phyloP scores from a whole-genome alignment of 441 rosid genomes.

The Dalechampia spathulata region DNA sequence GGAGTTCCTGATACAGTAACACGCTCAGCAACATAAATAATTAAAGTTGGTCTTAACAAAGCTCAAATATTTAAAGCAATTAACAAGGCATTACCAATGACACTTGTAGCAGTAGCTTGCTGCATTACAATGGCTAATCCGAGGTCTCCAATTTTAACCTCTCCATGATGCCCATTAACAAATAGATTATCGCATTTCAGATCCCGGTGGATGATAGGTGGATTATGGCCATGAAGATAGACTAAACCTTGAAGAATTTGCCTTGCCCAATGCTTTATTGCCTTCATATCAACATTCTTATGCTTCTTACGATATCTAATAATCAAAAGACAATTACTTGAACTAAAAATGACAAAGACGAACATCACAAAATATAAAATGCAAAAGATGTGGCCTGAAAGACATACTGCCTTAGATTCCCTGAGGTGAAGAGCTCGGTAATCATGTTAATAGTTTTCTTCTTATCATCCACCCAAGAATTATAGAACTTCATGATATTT shows the following conservation, averaged over 20 bases:
- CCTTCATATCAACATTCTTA: conserved; percentile 53
- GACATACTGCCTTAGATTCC: conserved; percentile 53
- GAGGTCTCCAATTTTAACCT: conserved; percentile 77
- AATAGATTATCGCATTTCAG: conserved; percentile 67
- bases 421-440: conserved; percentile 70
- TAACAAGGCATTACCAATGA: conserved; percentile 34
- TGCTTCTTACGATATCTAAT: conserved; percentile 55
- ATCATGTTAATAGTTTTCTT: conserved; percentile 58
- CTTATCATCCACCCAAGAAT: conserved; percentile 62
- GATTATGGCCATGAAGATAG: conserved; percentile 52
- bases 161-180: conserved; percentile 67
- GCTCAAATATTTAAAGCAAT: background rate
- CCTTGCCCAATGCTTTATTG: conserved; percentile 69
- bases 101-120: conserved; percentile 68
- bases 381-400: background rate
- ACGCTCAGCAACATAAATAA: background rate
- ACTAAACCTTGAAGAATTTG: conserved; percentile 61
- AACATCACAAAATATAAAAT: background rate
- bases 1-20: conserved; percentile 49
- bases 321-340: background rate
- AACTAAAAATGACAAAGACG: background rate
- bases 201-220: conserved; percentile 67
- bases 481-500: conserved; percentile 47
- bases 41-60: background rate
- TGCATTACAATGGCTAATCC: conserved; percentile 74